Evolutionary conservation across 2,329 filamentous ascomycete genomes (phyloP), one percentile per base, ranked within the genome.

Genomic region (Allantophomopsis cytisporea): DNA sequence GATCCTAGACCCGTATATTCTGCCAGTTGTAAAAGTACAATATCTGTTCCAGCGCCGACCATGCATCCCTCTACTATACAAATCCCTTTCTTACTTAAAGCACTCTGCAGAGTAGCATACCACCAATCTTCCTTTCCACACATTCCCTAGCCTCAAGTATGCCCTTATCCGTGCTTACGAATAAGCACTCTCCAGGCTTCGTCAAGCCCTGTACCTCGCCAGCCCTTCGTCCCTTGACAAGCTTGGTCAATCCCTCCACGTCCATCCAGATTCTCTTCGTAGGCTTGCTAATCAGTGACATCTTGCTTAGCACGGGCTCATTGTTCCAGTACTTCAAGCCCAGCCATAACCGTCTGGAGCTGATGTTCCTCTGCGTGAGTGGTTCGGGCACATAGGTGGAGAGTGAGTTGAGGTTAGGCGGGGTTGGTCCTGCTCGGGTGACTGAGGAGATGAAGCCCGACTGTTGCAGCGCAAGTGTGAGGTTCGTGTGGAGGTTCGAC

Each of bases 271-370:
- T 71, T 54, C 76, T 61, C 55, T 76, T 69, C 44, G 70, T 83
- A 13, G 80, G 80, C 58, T 81, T 83, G 52, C 71, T 78, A 16
- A 83, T 59, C 60, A 83, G 60, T 40, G 60, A 61, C 63, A 83
- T 70, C 51, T 76, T 69, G 47, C 66, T 70, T 46, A 85, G 58
- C 35, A 84, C 80, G 1, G 80, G 76, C 54, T 76, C 67, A 50
- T 77, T 81, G 44, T 82, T 74, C 69, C 74, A 82, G 61, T 84
- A 84, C 59, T 84, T 85, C 54, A 85, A 53, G 1, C 79, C 80
- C 13, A 85, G 60, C 80, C 80, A 85, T 49, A 85, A 59, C 41
- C 80, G 61, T 47, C 78, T 61, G 37, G 66, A 67, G 2, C 76
- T 67, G 20, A 81, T 65, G 52, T 84, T 84, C 42, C 60, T 59